These are phyloP conservation scores for Citrullus mucosospermus DNA, from an alignment of 306 rosid species.

Conservation along the genomic window DNA sequence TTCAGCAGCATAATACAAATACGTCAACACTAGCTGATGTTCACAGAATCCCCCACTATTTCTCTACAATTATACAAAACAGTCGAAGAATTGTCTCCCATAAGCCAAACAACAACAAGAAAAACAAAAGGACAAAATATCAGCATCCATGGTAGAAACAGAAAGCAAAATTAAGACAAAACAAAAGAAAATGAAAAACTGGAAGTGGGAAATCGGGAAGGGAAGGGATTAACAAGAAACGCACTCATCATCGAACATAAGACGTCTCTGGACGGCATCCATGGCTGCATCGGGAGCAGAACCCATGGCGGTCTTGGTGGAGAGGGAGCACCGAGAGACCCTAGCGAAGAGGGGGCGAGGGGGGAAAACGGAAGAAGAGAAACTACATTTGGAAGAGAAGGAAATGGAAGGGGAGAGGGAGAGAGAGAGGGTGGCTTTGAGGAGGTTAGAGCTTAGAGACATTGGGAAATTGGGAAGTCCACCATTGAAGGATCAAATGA, in stretches of 20 bases:
- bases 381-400: not conserved
- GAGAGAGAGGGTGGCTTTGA: not conserved
- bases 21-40: not conserved
- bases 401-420: not conserved
- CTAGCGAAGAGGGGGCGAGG: conserved; percentile 4
- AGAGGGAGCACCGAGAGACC: conserved; percentile 17
- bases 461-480: not conserved
- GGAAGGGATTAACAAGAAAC: conserved; percentile 13
- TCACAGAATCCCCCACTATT: not conserved
- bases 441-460: conserved; percentile 1
- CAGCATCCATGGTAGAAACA: not conserved
- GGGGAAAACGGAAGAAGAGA: not conserved
- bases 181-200: not conserved
- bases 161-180: not conserved
- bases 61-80: not conserved
- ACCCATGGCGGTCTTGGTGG: conserved; percentile 34
- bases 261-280: conserved; percentile 98
- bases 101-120: not conserved
- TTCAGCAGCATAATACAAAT: not conserved
- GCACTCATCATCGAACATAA: conserved; percentile 94
- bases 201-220: not conserved
- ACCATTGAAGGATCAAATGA: not conserved
- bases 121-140: not conserved
- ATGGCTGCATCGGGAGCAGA: conserved; percentile 56
- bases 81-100: not conserved